phyloP scores from a whole-genome alignment of 495 filamentous ascomycete genomes.

The Trichoderma parareesei region DNA sequence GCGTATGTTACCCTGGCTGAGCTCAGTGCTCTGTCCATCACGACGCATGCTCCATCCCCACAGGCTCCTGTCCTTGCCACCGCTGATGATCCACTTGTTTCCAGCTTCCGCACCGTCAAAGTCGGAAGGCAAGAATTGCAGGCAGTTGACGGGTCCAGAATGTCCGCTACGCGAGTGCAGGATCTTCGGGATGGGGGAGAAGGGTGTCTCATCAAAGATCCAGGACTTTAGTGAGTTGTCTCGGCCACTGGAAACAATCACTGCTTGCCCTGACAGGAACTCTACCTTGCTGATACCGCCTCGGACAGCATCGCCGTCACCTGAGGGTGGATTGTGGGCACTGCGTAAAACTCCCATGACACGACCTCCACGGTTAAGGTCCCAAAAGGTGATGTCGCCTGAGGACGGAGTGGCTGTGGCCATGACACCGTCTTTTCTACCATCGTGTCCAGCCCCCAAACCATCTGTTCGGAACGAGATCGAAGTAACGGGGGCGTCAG shows the following conservation, averaged over 20 bases:
- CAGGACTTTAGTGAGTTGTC: slow-evolving; percentile 93
- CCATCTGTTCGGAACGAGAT: slow-evolving; percentile 90
- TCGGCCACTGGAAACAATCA: slow-evolving; percentile 78
- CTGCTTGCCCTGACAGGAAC: slow-evolving; percentile 84
- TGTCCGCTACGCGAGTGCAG: slow-evolving; percentile 82
- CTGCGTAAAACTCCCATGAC: slow-evolving; percentile 73
- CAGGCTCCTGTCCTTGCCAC: slow-evolving; percentile 75
- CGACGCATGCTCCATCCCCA: slow-evolving; percentile 94
- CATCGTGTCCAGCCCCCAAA: slow-evolving; percentile 82
- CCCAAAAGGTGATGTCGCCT: slow-evolving; percentile 93
- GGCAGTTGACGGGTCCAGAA: slow-evolving; percentile 67
- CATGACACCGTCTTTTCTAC: slow-evolving; percentile 73
- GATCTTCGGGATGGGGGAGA: slow-evolving; percentile 73
- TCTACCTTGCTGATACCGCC: slow-evolving; percentile 69
- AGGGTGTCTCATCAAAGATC: slow-evolving; percentile 86
- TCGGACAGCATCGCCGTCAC: slow-evolving; percentile 31
- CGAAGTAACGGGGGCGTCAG: slow-evolving; percentile 56
- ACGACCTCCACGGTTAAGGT: slow-evolving; percentile 78
- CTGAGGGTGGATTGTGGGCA: slow-evolving; percentile 68
- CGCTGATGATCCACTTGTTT: slow-evolving; percentile 92
- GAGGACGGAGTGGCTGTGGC: slow-evolving; percentile 62
- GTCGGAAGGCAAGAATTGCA: slow-evolving; percentile 75
- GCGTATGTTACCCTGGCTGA: slow-evolving; percentile 79
- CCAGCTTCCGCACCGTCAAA: slow-evolving; percentile 81
- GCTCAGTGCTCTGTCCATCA: slow-evolving; percentile 87